phyloP scores from a whole-genome alignment of 225 moss, liverwort and hornwort genomes.

The Bryoerythrophyllum caledonicum region DNA sequence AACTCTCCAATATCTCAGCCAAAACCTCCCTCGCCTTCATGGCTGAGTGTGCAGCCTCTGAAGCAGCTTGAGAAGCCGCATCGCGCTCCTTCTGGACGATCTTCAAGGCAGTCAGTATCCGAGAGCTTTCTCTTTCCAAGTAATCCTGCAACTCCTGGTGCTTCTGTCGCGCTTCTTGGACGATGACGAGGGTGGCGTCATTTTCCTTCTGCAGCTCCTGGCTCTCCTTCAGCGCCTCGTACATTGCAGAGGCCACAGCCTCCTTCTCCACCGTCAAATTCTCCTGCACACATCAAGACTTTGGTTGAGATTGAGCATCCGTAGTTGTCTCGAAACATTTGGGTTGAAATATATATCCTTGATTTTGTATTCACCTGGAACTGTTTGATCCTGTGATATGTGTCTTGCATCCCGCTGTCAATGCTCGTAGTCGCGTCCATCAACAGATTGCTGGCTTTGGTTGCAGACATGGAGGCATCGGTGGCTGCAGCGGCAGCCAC shows the following conservation, averaged over 20 bases:
- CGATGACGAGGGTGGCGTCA: slow-evolving; percentile 29
- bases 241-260: slow-evolving; percentile 27
- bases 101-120: slow-evolving; percentile 43
- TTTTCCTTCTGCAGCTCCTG: slow-evolving; percentile 33
- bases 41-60: slow-evolving; percentile 65
- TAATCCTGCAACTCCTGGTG: slow-evolving; percentile 60
- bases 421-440: slow-evolving; percentile 43
- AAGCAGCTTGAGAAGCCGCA: slow-evolving; percentile 63
- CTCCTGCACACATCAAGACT: slow-evolving; percentile 42
- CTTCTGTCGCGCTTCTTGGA: slow-evolving; percentile 49
- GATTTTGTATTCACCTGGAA: slow-evolving; percentile 34
- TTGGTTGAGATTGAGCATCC: neutral
- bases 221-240: slow-evolving; percentile 18
- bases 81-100: slow-evolving; percentile 66
- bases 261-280: slow-evolving; percentile 54
- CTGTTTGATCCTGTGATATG: slow-evolving; percentile 55
- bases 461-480: slow-evolving; percentile 59
- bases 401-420: slow-evolving; percentile 45
- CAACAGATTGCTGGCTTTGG: slow-evolving; percentile 53
- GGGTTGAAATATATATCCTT: too few relatives aligned
- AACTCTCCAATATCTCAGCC: slow-evolving; percentile 55
- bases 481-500: slow-evolving; percentile 60
- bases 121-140: slow-evolving; percentile 50
- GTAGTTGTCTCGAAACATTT: too few relatives aligned
- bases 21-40: slow-evolving; percentile 66